A percentile compares a stretch with the other conserved stretches of the same genome.
phyloP scores from a whole-genome alignment of 1,139 yeast genomes.

The Magnusiomyces paraingens region DNA sequence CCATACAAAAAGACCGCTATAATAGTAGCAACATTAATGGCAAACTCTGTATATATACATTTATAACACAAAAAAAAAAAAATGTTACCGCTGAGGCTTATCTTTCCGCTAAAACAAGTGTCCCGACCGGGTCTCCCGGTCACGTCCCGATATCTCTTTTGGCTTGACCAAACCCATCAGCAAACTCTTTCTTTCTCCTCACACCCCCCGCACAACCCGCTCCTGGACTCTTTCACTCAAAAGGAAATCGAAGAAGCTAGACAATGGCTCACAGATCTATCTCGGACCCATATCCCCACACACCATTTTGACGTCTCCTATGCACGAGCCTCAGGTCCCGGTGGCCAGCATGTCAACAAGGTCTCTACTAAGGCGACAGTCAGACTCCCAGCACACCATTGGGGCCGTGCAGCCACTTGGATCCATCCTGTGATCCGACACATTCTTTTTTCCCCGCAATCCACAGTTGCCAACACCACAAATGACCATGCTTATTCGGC shows the following conservation, averaged over 20 bases:
- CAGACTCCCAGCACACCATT: slow-evolving; percentile 40
- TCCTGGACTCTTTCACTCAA: not conserved
- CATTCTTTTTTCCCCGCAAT: not conserved
- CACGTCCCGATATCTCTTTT: no score
- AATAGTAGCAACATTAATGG: no score
- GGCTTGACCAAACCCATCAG: no score
- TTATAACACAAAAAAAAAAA: no score
- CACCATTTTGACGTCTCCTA: slow-evolving; percentile 47
- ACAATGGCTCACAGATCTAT: slow-evolving; percentile 42
- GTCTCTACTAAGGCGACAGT: slow-evolving; percentile 63
- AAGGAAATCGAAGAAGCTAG: slow-evolving; percentile 26
- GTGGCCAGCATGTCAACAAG: slow-evolving; percentile 92
- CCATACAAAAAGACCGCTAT: no score
- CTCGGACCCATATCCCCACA: slow-evolving; percentile 41
- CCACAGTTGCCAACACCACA: not conserved
- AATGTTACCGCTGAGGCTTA: no score
- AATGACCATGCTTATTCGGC: not conserved
- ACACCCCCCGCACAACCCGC: no score
- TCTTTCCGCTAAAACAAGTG: no score
- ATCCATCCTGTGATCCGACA: slow-evolving; percentile 48
- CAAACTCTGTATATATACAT: no score
- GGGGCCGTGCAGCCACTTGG: slow-evolving; percentile 52
- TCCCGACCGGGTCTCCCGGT: no score
- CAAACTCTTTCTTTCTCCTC: no score
- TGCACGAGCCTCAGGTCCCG: slow-evolving; percentile 84